phyloP scores from a whole-genome alignment of 2,329 filamentous ascomycete species.

The Cryphonectria radicalis region DNA sequence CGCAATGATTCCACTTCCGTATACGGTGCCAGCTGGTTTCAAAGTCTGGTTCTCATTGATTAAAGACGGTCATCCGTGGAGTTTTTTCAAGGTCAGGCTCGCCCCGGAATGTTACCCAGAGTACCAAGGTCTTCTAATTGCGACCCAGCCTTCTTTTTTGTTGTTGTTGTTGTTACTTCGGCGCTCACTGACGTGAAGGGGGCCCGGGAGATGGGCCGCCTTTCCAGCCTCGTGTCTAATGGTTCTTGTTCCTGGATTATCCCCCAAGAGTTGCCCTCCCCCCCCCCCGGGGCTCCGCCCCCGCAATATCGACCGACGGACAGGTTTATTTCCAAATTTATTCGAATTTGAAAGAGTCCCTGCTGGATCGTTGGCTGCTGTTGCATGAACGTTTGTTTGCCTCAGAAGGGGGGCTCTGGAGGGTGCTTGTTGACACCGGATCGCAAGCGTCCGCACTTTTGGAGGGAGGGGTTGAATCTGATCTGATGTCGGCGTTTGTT shows the following conservation, averaged over 20 bases:
- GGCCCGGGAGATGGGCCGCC: slow-evolving; percentile 17
- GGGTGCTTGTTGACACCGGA: neutral
- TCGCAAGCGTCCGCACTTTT: neutral
- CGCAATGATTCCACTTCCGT: neutral
- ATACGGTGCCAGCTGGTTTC: neutral
- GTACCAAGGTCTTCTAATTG: slow-evolving; percentile 3
- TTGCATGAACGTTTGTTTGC: neutral
- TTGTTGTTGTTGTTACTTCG: neutral
- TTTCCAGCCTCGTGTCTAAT: slow-evolving; percentile 9
- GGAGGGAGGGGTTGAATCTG: neutral
- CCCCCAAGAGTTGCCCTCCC: neutral
- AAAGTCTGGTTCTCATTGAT: slow-evolving; percentile 26
- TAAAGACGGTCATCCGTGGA: slow-evolving; percentile 18
- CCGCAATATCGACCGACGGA: neutral
- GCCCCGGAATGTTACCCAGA: slow-evolving; percentile 23
- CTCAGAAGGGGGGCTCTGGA: neutral
- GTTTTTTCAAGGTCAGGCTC: slow-evolving; percentile 15
- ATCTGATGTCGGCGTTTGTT: neutral
- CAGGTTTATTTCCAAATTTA: neutral
- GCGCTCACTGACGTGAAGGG: neutral
- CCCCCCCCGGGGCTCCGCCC: neutral
- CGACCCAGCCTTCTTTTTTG: neutral
- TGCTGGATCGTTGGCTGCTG: neutral
- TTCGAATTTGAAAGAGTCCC: neutral
- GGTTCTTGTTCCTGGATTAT: neutral